Evolutionary conservation across 129 eudicot genomes (phyloP), one percentile per base, ranked within the genome.

Genomic region (Glebionis coronaria): DNA sequence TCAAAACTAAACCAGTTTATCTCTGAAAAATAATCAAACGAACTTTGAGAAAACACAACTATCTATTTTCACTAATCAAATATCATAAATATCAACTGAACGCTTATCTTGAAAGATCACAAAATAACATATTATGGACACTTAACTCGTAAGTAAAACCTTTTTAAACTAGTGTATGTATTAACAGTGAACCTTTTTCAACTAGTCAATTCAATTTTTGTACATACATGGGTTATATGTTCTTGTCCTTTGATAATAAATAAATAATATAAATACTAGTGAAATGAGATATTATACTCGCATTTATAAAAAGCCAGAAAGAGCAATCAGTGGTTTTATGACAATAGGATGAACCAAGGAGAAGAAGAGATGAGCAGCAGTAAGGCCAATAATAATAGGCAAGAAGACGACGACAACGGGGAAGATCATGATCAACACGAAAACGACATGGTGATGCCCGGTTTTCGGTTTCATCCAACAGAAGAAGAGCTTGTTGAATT

Each of bases 401-500:
- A 42, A 56, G 42, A 4, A 47, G 44, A 16, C 9, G 74, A 56
- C 52, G 66, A 62, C 38, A 61, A 73, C 0, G 76, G 77, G 27
- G 97, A 84, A 52, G 81, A 85, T 35, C 88, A 84, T 56, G 81
- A 85, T 35, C 88, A 83, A 57, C 96, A 86, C 44, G 95, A 93
- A 65, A 82, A 78, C 63, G 98, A 93, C 84, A 68, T 86, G 81
- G 98, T 93, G 53, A 93, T 93, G 98, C 98, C 98, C 0, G 98
- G 98, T 0, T 93, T 93, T 75, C 83, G 98, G 18, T 93, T 93
- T 71, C 96, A 88, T 68, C 98, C 98, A 19, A 93, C 98, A 4
- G 98, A 93, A 63, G 98, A 93, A 77, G 98, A 93, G 56, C 95
- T 93, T 13, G 85, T 93, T 0, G 98, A 93, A 52, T 93, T 93